Conservation (phyloP, 164 flowering plant species). For the Litsea cubeba region DNA sequence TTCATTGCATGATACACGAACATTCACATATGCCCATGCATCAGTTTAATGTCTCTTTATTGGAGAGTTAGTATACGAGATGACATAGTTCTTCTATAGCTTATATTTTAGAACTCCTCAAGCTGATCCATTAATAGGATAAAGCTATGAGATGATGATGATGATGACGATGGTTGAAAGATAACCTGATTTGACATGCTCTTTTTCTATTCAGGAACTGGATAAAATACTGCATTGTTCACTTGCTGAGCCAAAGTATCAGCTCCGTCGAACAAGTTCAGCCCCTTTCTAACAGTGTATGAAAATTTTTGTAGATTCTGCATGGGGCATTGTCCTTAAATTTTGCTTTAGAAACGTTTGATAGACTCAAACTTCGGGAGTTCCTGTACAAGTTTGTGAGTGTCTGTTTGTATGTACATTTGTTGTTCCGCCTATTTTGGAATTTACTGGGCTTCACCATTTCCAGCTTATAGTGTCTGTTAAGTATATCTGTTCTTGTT, state of each 20-base stretch:
- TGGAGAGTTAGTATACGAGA: too few species aligned
- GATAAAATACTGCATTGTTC: slow-evolving; percentile 32
- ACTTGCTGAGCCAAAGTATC: slow-evolving; percentile 45
- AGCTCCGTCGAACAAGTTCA: slow-evolving; percentile 69
- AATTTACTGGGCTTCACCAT: too few species aligned
- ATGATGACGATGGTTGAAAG: background rate
- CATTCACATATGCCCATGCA: too few species aligned
- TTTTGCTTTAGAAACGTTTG: slow-evolving; percentile 2
- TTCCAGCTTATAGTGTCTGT: too few species aligned
- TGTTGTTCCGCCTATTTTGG: slow-evolving; percentile 5
- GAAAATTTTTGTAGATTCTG: slow-evolving; percentile 17
- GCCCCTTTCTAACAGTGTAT: slow-evolving; percentile 34
- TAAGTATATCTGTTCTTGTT: too few species aligned
- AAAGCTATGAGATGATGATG: too few species aligned
- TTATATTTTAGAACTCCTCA: too few species aligned
- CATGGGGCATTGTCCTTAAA: slow-evolving; percentile 8
- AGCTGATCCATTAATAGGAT: too few species aligned
- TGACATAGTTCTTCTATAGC: too few species aligned
- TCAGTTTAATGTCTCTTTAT: too few species aligned
- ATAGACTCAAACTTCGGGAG: background rate
- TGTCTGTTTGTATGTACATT: slow-evolving; percentile 14
- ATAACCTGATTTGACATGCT: background rate
- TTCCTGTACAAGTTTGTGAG: background rate
- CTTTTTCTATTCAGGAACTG: slow-evolving; percentile 38
- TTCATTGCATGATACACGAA: too few species aligned